Base-by-base conservation (phyloP, 2,329 filamentous ascomycete species). In the Aspergillus ruber region DNA sequence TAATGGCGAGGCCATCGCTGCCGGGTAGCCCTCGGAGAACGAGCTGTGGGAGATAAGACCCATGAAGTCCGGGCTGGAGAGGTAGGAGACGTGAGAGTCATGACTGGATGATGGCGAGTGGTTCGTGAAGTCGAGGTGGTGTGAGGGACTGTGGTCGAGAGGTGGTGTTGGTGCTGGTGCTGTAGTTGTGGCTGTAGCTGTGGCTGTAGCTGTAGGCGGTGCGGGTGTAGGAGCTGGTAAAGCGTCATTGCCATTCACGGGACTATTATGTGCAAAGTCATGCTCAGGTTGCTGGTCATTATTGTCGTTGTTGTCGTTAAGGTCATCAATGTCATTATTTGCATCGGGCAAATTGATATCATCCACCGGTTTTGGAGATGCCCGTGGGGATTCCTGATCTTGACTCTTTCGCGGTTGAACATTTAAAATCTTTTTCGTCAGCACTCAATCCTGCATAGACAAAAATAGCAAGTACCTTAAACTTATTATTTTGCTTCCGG, bases 401-500 rank as follows among this genome's bases (percentile, higher is more conserved):
- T 39, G 36, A 21, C 10, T 20, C 12, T 18, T 25, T 27, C 17
- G 21, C 6, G 42, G 42, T 10, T 10, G n/a, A 12, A 57, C 51
- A 44, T 58, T 60, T 44, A 62, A 27, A 10, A 62, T 62, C 55
- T 57, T 38, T 9, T 6, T 13, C 6, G 12, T 45, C 35, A 45
- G 44, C 32, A 32, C 10, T 4, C 3, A 21, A 15, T 20, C 10
- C 10, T 12, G 8, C 15, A 17, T 29, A 7, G 3, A 17, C 15
- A 8, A 12, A 25, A 21, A 7, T n/a, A 6, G 3, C 23, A 23
- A 39, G 1, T 35, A 56, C 55, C 50, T 60, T 60, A 46, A 61
- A 61, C 52, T 50, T 60, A 43, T 54, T 59, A 18, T 57, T 56
- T 6, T 55, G 52, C 29, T 49, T 52, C 8, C 23, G 38, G n/a